A percentile compares a stretch with the other conserved stretches of the same genome.
phyloP scores from a whole-genome alignment of 495 filamentous ascomycete species.

The Xanthoparmelia taractica region DNA sequence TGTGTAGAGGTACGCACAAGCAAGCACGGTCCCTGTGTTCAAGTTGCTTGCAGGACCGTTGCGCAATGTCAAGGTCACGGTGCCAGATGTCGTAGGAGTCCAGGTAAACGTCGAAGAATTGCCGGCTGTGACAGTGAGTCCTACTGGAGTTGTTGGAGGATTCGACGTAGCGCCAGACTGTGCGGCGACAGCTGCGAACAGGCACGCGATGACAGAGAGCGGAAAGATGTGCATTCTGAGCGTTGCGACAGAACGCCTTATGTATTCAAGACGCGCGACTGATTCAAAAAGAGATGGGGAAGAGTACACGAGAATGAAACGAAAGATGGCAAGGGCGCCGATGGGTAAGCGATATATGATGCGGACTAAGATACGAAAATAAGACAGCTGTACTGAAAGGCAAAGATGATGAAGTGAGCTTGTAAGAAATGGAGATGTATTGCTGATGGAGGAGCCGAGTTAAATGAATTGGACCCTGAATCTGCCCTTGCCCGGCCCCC shows the following conservation, averaged over 20 bases:
- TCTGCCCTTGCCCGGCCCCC: not conserved
- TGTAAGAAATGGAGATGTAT: not conserved
- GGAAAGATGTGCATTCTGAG: slow-evolving; percentile 40
- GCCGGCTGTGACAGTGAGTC: slow-evolving; percentile 46
- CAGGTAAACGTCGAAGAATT: slow-evolving; percentile 46
- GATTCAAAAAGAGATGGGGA: not conserved
- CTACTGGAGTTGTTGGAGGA: slow-evolving; percentile 46
- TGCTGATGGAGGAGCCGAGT: not conserved
- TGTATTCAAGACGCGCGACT: not conserved
- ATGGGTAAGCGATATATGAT: not conserved
- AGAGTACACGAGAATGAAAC: not conserved
- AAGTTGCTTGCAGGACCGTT: slow-evolving; percentile 41
- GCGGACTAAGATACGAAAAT: not conserved
- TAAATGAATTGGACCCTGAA: slow-evolving; percentile 3
- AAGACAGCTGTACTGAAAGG: not conserved
- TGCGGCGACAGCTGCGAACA: slow-evolving; percentile 36
- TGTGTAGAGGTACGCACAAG: slow-evolving; percentile 39
- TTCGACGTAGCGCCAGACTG: slow-evolving; percentile 34
- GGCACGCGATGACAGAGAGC: slow-evolving; percentile 34
- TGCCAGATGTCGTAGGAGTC: slow-evolving; percentile 46
- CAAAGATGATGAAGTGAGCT: not conserved
- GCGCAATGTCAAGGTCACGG: slow-evolving; percentile 48
- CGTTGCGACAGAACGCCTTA: slow-evolving; percentile 2
- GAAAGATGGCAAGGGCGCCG: not conserved
- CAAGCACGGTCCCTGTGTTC: slow-evolving; percentile 41